Conservation (phyloP, 2,329 filamentous ascomycete species). For the Thielaviopsis cerberus region DNA sequence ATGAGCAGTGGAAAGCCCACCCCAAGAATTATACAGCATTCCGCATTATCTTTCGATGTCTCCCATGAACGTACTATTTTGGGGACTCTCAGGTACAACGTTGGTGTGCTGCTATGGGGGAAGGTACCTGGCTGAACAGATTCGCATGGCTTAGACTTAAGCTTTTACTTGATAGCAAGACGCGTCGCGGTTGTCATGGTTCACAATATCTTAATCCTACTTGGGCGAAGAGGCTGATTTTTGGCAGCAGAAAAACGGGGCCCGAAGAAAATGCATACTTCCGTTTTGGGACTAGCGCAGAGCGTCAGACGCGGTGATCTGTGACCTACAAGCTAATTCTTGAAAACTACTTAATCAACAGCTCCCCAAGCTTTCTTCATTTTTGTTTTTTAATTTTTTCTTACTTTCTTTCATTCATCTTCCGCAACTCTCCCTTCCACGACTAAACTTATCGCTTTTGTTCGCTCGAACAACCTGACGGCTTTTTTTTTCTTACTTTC, state of each 20-base stretch:
- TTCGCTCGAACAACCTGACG: slow-evolving; percentile 6
- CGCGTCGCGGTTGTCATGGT: background rate
- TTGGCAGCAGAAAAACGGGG: slow-evolving; percentile 6
- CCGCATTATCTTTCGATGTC: too few relatives aligned
- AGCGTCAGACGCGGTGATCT: slow-evolving; percentile 24
- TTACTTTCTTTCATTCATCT: slow-evolving; percentile 16
- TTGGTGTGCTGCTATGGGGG: too few relatives aligned
- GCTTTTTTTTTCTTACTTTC: slow-evolving; percentile 13
- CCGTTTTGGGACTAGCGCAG: slow-evolving; percentile 15
- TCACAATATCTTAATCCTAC: background rate
- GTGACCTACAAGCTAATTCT: slow-evolving; percentile 26
- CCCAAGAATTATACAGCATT: too few relatives aligned
- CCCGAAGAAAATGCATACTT: slow-evolving; percentile 13
- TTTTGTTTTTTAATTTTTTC: background rate
- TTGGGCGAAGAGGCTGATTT: slow-evolving; percentile 5
- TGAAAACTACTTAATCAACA: slow-evolving; percentile 39
- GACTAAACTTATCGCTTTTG: background rate
- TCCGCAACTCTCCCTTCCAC: slow-evolving; percentile 14
- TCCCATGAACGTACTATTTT: background rate
- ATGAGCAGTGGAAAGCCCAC: too few relatives aligned
- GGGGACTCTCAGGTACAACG: background rate
- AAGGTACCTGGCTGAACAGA: background rate
- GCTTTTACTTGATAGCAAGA: background rate
- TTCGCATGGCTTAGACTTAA: background rate
- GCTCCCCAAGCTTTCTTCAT: slow-evolving; percentile 22